Evolutionary conservation across 2,329 filamentous ascomycete genomes (phyloP), one percentile per base, ranked within the genome.

Genomic region (Cladophialophora yegresii): DNA sequence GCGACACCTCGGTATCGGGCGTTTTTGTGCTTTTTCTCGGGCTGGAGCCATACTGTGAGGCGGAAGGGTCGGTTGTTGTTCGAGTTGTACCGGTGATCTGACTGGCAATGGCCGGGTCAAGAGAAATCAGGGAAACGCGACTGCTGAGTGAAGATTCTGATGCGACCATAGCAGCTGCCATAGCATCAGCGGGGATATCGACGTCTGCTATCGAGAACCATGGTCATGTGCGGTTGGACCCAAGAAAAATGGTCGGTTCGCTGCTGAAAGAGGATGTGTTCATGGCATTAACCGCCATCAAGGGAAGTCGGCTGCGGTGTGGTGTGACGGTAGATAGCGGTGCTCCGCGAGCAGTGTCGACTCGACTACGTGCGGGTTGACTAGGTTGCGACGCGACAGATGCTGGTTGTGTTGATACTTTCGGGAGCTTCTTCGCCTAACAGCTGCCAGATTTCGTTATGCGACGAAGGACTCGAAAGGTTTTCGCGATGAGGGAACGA

Each of bases 41-140:
- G 51, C 65, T 71, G 6, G 70, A 71, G 43, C 64, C 67, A 57
- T 67, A 61, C 33, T 69, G 64, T 28, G 67, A 67, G 26, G 70
- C 66, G 9, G 63, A 51, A 13, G 63, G 64, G 20, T 54, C 26
- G 43, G 57, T 67, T 5, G 64, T 67, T 20, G 60, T 53, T 23
- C 58, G 54, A 13, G 63, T 66, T 12, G 62, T 67, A 53, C 54
- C 68, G 7, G 68, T 69, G 49, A 71, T 71, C 20, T 71, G 70
- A 43, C 66, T 70, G n/a, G 69, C 70, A 55, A 71, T 58, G n/a
- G 64, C 69, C 16, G 70, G 69, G 55, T 71, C 70, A 54, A 71
- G 57, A 22, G 70, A 71, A 36, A 71, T 67, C 53, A 71, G 47
- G 43, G 70, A 71, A 57, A 66, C 65, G 43, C 63, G 68, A 53